phyloP scores from a whole-genome alignment of 1,284 basidiomycete genomes.

The Leccinum pallidistipes region DNA sequence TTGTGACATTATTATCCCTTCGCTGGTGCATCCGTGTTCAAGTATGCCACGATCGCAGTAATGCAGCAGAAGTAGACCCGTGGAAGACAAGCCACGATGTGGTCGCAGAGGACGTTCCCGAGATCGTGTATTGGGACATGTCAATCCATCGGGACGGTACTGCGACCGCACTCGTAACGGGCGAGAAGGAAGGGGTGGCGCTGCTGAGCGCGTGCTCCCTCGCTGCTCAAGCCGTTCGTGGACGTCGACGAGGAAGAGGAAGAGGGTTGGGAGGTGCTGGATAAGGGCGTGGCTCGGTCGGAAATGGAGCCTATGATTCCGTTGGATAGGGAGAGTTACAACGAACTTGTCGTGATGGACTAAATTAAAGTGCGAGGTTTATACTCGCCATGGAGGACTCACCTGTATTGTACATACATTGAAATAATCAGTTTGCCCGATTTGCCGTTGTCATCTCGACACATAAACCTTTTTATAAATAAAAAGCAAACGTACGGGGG shows the following conservation, averaged over 20 bases:
- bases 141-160: conserved; percentile 1
- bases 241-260: conserved; percentile 44
- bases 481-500: background rate
- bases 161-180: conserved; percentile 43
- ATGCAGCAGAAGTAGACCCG: too few species aligned
- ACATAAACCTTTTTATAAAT: background rate
- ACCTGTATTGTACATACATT: background rate
- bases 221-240: conserved; percentile 73
- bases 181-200: conserved; percentile 56
- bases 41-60: too few species aligned
- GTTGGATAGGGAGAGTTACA: conserved; percentile 38
- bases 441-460: background rate
- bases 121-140: conserved; percentile 67
- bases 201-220: conserved; percentile 66
- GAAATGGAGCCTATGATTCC: too few species aligned
- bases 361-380: conserved; percentile 12
- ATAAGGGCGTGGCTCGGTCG: conserved; percentile 12
- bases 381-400: background rate
- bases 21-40: too few species aligned
- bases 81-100: too few species aligned
- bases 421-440: background rate
- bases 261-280: conserved; percentile 32
- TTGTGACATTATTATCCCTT: too few species aligned
- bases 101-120: conserved; percentile 51
- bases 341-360: conserved; percentile 43